Evolutionary conservation across 208 protist species (phyloP), one percentile per base, ranked within the genome.

Genomic region (Leptomonas pyrrhocoris): DNA sequence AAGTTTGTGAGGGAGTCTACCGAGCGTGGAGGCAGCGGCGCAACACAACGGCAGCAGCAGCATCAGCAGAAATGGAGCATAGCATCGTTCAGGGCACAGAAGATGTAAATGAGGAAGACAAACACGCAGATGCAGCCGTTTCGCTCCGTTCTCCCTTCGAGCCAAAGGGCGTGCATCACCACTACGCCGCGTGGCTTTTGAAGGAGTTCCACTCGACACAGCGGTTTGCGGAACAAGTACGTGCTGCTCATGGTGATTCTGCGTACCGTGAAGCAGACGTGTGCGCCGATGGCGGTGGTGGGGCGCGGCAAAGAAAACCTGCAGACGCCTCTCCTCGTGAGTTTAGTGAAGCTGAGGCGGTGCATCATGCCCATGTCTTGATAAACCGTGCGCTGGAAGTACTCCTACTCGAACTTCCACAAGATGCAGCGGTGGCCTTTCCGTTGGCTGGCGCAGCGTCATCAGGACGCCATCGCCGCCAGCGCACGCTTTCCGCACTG

Each of bases 361-460:
- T 57, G 19, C 55, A 66, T 23, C 57, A 59, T 16, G 16, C 31
- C 6, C 59, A 13, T 25, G 54, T 43, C n/a, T 42, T 80, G 19
- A 36, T 83, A 19, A 61, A 77, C 19, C 23, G 28, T 1, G 57
- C 28, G 30, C 27, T 83, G 36, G 55, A 74, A 19, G 73, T 80
- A n/a, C 73, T 83, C 27, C 58, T 83, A 1, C 16, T 83, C 4
- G 67, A 83, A 15, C 60, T 60, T 27, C 68, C 67, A 48, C 27
- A 48, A 18, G 67, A 80, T 34, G 49, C 8, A 8, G 60, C 31
- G 2, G 54, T 25, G 0, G 57, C 9, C 9, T 9, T 9, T 38
- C 34, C 34, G 34, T 9, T 38, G 34, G n/a, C 38, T 27, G 43
- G 5, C 9, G 42, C 23, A 30, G 16, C 43, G 18, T 36, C 58